Percentiles rank a stretch among this genome's conserved stretches.
Conservation (phyloP, 768 basidiomycete species). For the Lactifluus rugatus region DNA sequence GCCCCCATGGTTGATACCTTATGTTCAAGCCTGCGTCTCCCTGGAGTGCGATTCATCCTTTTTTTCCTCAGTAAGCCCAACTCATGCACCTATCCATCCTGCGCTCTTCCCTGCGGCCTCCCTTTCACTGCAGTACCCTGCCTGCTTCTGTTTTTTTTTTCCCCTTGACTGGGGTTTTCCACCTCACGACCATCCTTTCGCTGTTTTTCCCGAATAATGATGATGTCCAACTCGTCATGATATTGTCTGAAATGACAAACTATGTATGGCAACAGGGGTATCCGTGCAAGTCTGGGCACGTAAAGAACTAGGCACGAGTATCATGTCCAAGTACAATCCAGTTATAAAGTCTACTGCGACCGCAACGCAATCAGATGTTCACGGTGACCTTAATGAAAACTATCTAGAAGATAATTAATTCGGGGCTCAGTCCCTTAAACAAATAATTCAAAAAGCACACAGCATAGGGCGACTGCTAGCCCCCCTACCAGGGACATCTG, state of each 20-base stretch:
- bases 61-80: not conserved
- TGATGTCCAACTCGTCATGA: too few relatives aligned
- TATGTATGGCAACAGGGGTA: not conserved
- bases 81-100: not conserved
- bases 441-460: not conserved
- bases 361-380: not conserved
- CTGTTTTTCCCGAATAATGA: not conserved
- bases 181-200: not conserved
- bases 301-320: not conserved
- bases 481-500: not conserved
- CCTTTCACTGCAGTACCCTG: not conserved
- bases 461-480: not conserved
- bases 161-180: not conserved
- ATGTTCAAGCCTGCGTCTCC: not conserved
- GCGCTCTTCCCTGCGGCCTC: too few relatives aligned
- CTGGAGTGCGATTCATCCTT: not conserved
- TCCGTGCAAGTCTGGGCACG: not conserved
- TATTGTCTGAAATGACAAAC: not conserved
- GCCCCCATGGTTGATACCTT: not conserved
- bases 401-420: not conserved
- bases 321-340: not conserved
- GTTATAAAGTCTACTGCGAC: not conserved
- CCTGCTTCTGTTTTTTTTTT: not conserved
- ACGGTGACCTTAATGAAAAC: not conserved
- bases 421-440: not conserved